A percentile compares a stretch with the other conserved stretches of the same genome.
phyloP scores from a whole-genome alignment of 768 basidiomycete species.

The Hydnum rufescens region DNA sequence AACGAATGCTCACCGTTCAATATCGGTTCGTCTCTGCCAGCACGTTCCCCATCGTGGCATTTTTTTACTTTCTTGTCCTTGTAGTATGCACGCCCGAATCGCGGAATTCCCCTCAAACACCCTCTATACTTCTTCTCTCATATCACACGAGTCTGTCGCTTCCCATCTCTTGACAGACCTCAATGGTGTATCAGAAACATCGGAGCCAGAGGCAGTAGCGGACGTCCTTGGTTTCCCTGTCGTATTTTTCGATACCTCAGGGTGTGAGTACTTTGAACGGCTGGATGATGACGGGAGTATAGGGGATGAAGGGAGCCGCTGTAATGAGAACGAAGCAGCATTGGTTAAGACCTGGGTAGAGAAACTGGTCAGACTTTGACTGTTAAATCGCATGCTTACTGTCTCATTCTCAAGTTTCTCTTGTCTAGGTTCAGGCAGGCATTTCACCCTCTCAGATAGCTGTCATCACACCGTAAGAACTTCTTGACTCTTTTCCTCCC shows the following conservation, averaged over 20 bases:
- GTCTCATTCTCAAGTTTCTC: not conserved
- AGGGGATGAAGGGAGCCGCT: slow-evolving; percentile 60
- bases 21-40: slow-evolving; percentile 23
- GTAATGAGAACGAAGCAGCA: slow-evolving; percentile 87
- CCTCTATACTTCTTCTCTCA: slow-evolving; percentile 54
- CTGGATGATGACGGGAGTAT: slow-evolving; percentile 24
- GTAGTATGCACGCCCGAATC: slow-evolving; percentile 78
- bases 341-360: slow-evolving; percentile 71
- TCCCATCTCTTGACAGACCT: slow-evolving; percentile 53
- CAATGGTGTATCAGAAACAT: slow-evolving; percentile 28
- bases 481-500: not conserved
- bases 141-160: slow-evolving; percentile 50
- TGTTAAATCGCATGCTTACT: not conserved
- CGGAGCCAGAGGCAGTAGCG: slow-evolving; percentile 40
- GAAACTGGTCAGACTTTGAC: slow-evolving; percentile 35
- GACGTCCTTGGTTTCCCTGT: slow-evolving; percentile 62
- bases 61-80: no score
- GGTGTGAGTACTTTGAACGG: slow-evolving; percentile 84
- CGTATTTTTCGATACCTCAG: slow-evolving; percentile 86
- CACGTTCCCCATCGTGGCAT: not conserved
- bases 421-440: slow-evolving; percentile 35
- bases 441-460: slow-evolving; percentile 57
- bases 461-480: slow-evolving; percentile 59
- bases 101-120: slow-evolving; percentile 70
- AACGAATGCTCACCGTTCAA: slow-evolving; percentile 74